A percentile compares a stretch with the other conserved stretches of the same genome.
Evolutionary conservation across 768 basidiomycete species (phyloP).

Genomic region (Auricularia sp.): DNA sequence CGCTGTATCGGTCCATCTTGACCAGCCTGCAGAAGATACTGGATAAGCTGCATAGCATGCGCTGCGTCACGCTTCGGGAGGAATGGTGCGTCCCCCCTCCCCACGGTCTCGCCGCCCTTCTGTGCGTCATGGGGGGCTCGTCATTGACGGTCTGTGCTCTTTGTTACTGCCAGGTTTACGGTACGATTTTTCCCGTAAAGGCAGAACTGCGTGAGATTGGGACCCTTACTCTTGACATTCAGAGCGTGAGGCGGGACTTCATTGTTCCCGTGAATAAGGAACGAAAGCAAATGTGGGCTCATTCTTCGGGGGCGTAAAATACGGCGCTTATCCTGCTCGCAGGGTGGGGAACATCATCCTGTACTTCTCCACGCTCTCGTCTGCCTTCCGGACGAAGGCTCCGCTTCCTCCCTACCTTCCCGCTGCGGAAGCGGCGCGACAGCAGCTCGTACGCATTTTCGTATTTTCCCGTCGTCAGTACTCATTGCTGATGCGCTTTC

Average conservation of each 20-base stretch:
- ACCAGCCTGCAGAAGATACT: slow-evolving; percentile 77
- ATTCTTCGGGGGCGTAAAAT: background rate
- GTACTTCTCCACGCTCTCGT: slow-evolving; percentile 70
- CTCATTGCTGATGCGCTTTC: slow-evolving; percentile 1
- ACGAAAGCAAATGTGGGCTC: slow-evolving; percentile 63
- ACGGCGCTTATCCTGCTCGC: background rate
- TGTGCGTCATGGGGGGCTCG: background rate
- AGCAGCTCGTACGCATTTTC: slow-evolving; percentile 48
- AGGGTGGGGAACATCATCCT: slow-evolving; percentile 87
- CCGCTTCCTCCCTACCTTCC: slow-evolving; percentile 96
- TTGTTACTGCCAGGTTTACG: slow-evolving; percentile 46
- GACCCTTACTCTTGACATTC: slow-evolving; percentile 1
- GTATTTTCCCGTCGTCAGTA: background rate
- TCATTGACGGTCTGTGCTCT: too few relatives aligned
- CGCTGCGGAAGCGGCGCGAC: slow-evolving; percentile 78
- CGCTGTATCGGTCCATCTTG: slow-evolving; percentile 74
- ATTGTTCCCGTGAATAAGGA: slow-evolving; percentile 85
- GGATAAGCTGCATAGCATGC: slow-evolving; percentile 88
- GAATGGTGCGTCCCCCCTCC: slow-evolving; percentile 56
- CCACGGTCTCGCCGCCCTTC: background rate
- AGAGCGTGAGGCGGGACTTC: slow-evolving; percentile 80
- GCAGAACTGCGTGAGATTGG: background rate
- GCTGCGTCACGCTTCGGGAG: slow-evolving; percentile 91
- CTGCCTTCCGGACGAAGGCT: slow-evolving; percentile 74
- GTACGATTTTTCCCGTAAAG: slow-evolving; percentile 29